Percentiles rank a stretch among this genome's conserved stretches.
Conservation (phyloP, 208 protist species). For the Crithidia mellificae region DNA sequence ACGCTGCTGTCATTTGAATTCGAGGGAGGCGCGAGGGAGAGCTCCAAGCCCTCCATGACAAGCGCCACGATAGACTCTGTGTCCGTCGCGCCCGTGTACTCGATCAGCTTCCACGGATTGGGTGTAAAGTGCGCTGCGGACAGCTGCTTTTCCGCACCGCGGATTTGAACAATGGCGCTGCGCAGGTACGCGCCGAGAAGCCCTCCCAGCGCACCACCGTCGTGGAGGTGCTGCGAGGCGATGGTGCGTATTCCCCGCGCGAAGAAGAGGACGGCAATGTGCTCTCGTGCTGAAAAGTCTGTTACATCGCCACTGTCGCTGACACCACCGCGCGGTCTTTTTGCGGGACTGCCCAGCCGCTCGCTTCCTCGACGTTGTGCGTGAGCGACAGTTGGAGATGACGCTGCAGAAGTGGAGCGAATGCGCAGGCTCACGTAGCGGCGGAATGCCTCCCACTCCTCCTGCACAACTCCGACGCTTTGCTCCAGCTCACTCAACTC, state of each 20-base stretch:
- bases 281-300: slow-evolving; percentile 3
- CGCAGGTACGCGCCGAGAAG: slow-evolving; percentile 36
- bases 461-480: slow-evolving; percentile 37
- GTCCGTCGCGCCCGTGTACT: not conserved
- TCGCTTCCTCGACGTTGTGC: too few relatives aligned
- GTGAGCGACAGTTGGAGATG: too few relatives aligned
- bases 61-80: slow-evolving; percentile 19
- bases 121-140: not conserved
- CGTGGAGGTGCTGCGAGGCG: slow-evolving; percentile 22
- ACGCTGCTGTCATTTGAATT: slow-evolving; percentile 1
- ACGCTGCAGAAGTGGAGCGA: not conserved
- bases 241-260: slow-evolving; percentile 26
- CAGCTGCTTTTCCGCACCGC: slow-evolving; percentile 15
- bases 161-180: slow-evolving; percentile 29
- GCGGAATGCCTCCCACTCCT: slow-evolving; percentile 64
- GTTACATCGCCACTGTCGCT: not conserved
- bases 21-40: slow-evolving; percentile 6
- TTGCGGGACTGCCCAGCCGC: too few relatives aligned
- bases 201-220: slow-evolving; percentile 31
- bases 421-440: slow-evolving; percentile 40
- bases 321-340: not conserved
- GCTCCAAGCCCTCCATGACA: slow-evolving; percentile 28
- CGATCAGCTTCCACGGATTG: slow-evolving; percentile 11
- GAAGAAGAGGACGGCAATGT: slow-evolving; percentile 34
- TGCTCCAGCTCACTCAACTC: slow-evolving; percentile 39